Base-by-base conservation (phyloP, 352 stramenopile genomes). In the Phytophthora quininea region DNA sequence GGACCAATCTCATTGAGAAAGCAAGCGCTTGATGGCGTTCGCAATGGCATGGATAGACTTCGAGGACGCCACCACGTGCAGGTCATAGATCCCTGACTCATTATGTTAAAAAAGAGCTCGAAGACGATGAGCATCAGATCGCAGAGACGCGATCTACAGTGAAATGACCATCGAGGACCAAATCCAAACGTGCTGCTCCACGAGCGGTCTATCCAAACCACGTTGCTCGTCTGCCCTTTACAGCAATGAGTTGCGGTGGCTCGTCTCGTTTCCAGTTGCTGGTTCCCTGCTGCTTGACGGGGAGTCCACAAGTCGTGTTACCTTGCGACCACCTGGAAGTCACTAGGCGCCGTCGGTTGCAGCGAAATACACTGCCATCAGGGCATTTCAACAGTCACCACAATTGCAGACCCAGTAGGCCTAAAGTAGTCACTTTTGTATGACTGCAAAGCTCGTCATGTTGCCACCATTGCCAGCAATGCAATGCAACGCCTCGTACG, bases 61-160 rank as follows among this genome's bases (percentile, higher is more conserved):
- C 24, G 31, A 61, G 32, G 58, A 56, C 47, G 58, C 24, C 14
- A 6, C 32, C 30, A 38, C 11, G 15, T 46, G 46, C 52, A 32
- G 40, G 60, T 67, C 53, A 56, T 65, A 62, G 27, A 64, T 64
- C 48, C 37, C 60, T 70, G 54, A 74, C 66, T 67, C 61, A 67
- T 19, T 55, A 31, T 49, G 43, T 8, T 40, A 11, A 40, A 40
- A n/a, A 8, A 24, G 14, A 6, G 2, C 35, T 62, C 47, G 49
- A 5, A 32, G 43, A 37, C 8, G 30, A 15, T 38, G 29, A 31
- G 15, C 14, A 56, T 61, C 32, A 59, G 38, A 63, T 67, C 66
- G 56, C 55, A 53, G 62, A 60, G 48, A 69, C 43, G 43, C 43
- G 43, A 49, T 24, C 19, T 49, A 27, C 15, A 49, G 43, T 4